phyloP scores from a whole-genome alignment of 106 monocot genomes.

The Xerophyta viscosa region DNA sequence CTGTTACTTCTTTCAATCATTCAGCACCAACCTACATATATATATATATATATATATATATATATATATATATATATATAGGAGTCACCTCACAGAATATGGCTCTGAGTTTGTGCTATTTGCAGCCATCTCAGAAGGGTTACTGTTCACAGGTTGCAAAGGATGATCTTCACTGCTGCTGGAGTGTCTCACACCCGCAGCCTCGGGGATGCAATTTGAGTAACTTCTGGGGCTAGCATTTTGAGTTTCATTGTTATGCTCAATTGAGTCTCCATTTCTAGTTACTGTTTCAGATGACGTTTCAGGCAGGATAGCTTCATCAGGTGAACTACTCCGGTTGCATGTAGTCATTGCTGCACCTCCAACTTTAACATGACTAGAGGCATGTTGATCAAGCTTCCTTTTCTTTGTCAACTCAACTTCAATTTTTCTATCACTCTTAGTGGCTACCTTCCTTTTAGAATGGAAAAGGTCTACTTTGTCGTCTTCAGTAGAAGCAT shows the following conservation, averaged over 20 bases:
- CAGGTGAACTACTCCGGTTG: slow-evolving; percentile 1
- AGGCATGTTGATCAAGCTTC: slow-evolving; percentile 27
- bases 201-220: not conserved
- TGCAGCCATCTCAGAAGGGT: slow-evolving; percentile 8
- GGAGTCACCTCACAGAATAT: slow-evolving; percentile 10
- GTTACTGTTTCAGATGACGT: not conserved
- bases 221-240: slow-evolving; percentile 8
- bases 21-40: no score
- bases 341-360: slow-evolving; percentile 3
- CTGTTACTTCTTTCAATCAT: no score
- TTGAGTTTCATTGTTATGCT: slow-evolving; percentile 9
- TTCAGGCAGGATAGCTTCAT: not conserved
- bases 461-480: slow-evolving; percentile 10
- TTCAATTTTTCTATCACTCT: slow-evolving; percentile 14
- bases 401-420: slow-evolving; percentile 27
- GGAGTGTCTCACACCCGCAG: slow-evolving; percentile 3
- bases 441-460: slow-evolving; percentile 26
- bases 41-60: no score
- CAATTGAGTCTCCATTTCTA: slow-evolving; percentile 4
- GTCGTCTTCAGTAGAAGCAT: slow-evolving; percentile 10
- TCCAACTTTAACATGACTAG: slow-evolving; percentile 18
- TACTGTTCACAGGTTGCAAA: not conserved
- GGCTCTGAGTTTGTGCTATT: slow-evolving; percentile 14
- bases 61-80: no score
- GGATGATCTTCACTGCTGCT: slow-evolving; percentile 5